phyloP scores from a whole-genome alignment of 306 rosid genomes.

The Sicyos edulis region DNA sequence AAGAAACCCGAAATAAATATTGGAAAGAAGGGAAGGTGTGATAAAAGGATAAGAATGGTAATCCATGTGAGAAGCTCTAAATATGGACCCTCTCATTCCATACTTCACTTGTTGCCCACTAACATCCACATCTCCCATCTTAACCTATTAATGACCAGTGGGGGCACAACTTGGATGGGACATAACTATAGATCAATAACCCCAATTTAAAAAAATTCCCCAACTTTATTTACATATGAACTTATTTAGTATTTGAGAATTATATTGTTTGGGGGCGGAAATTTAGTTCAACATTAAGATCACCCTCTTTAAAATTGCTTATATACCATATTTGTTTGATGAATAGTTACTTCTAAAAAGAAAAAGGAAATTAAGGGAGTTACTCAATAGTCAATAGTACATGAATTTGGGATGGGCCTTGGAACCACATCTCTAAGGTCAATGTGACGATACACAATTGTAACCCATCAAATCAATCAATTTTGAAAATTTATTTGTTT shows the following conservation, averaged over 20 bases:
- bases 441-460: no score
- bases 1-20: background rate
- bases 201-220: conserved; percentile 4
- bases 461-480: no score
- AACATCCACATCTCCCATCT: conserved; percentile 34
- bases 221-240: background rate
- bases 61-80: conserved; percentile 16
- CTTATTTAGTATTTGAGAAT: no score
- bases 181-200: conserved; percentile 28
- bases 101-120: conserved; percentile 52
- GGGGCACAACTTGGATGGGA: conserved; percentile 45
- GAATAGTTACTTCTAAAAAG: background rate
- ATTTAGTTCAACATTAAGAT: no score
- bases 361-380: no score
- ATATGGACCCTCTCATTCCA: conserved; percentile 39
- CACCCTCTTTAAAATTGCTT: no score
- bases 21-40: background rate
- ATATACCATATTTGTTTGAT: conserved; percentile 17
- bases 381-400: no score
- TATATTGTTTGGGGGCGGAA: no score
- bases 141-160: conserved; percentile 28
- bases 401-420: no score
- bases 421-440: no score
- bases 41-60: conserved; percentile 3
- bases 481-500: no score